These are phyloP conservation scores for Tylopilus plumbeoviolaceoides DNA, from an alignment of 768 basidiomycete species.

Conservation along the genomic window DNA sequence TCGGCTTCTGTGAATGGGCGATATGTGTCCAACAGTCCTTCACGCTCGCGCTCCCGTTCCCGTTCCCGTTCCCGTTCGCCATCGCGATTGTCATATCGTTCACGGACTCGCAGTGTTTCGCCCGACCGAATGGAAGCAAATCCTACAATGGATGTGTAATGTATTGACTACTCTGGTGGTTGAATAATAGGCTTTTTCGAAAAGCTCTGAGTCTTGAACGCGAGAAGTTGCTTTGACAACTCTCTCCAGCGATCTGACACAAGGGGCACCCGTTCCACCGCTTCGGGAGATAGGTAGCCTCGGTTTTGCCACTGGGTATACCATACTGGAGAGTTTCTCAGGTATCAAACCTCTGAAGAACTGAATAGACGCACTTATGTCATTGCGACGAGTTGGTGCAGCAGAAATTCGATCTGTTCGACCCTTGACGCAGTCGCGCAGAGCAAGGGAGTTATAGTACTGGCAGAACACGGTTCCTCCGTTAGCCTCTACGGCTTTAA, in stretches of 20 bases:
- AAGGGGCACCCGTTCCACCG: slow-evolving; percentile 55
- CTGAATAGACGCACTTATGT: slow-evolving; percentile 60
- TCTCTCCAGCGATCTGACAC: slow-evolving; percentile 68
- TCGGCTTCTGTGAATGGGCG: slow-evolving; percentile 47
- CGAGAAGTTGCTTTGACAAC: slow-evolving; percentile 57
- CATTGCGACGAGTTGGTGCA: slow-evolving; percentile 79
- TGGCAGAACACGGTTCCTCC: slow-evolving; percentile 87
- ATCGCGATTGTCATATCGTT: slow-evolving; percentile 42
- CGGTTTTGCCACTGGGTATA: slow-evolving; percentile 71
- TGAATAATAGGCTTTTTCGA: slow-evolving; percentile 24
- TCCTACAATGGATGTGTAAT: slow-evolving; percentile 13
- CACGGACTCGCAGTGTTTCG: slow-evolving; percentile 58
- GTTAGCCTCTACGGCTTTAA: slow-evolving; percentile 72
- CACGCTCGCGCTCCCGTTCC: slow-evolving; percentile 24
- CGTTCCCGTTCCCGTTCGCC: slow-evolving; percentile 29
- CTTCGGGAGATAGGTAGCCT: slow-evolving; percentile 65
- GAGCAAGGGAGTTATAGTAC: slow-evolving; percentile 84
- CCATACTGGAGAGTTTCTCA: slow-evolving; percentile 51
- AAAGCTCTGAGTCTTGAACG: slow-evolving; percentile 40
- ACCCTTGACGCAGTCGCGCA: slow-evolving; percentile 74
- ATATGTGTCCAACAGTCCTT: slow-evolving; percentile 65
- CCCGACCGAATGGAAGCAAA: slow-evolving; percentile 50
- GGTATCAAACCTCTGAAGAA: neutral
- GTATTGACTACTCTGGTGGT: slow-evolving; percentile 12
- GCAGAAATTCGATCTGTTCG: slow-evolving; percentile 68